phyloP scores from a whole-genome alignment of 2,329 filamentous ascomycete genomes.

The Colletotrichum sp. region DNA sequence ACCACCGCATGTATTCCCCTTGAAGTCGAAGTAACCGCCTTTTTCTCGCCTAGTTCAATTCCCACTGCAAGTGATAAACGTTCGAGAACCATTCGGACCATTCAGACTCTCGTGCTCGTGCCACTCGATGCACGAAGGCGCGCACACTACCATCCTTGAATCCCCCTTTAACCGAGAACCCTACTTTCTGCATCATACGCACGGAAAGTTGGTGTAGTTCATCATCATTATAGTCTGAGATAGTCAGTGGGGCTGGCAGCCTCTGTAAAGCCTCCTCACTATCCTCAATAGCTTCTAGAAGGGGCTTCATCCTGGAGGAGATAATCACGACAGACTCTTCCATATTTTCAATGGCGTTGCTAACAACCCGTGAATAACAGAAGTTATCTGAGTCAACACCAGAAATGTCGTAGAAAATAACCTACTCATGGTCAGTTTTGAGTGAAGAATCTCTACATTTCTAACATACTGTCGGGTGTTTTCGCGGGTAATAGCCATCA shows the following conservation, averaged over 20 bases:
- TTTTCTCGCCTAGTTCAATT: not conserved
- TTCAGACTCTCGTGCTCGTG: not conserved
- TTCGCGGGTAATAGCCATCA: too few species aligned
- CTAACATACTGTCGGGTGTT: conserved; percentile 29
- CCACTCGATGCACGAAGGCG: not conserved
- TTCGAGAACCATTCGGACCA: not conserved
- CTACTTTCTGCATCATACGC: not conserved
- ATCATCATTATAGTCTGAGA: not conserved
- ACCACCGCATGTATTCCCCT: not conserved
- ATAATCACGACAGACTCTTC: not conserved
- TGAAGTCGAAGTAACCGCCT: not conserved
- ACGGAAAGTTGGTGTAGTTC: not conserved
- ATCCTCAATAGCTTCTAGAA: not conserved
- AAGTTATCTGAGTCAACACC: not conserved
- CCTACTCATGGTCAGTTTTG: conserved; percentile 24
- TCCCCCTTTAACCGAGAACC: not conserved
- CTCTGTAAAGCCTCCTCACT: not conserved
- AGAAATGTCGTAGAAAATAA: not conserved
- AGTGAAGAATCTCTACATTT: conserved; percentile 28
- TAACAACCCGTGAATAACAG: too few species aligned
- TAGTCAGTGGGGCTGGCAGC: not conserved
- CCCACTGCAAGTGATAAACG: not conserved
- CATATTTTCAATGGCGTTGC: not conserved
- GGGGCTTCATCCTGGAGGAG: not conserved
- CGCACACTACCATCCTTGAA: not conserved